Conservation (phyloP, 169 alveolate genomes). For the Eimeria praecox region DNA sequence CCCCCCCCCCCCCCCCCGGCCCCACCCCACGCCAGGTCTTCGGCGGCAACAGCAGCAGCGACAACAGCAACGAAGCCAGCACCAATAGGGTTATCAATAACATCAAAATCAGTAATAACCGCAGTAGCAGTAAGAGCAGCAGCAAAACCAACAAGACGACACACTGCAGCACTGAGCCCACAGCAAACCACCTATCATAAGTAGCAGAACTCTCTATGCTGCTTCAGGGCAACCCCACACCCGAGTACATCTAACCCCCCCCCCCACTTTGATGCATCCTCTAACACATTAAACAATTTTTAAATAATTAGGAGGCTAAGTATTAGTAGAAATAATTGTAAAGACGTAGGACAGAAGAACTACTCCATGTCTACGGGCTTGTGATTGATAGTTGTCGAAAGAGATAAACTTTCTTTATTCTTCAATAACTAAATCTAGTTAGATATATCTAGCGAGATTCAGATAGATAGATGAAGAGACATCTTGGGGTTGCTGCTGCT, state of each 20-base stretch:
- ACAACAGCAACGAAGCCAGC: too few relatives aligned
- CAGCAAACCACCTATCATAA: not conserved
- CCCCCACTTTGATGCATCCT: not conserved
- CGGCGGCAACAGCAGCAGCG: too few relatives aligned
- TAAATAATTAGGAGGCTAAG: not conserved
- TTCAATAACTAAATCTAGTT: not conserved
- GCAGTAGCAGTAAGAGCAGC: too few relatives aligned
- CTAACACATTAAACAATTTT: not conserved
- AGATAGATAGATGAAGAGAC: not conserved
- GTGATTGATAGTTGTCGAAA: too few relatives aligned
- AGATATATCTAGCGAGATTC: not conserved
- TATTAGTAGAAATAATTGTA: not conserved
- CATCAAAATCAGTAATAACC: too few relatives aligned
- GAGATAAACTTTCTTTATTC: too few relatives aligned
- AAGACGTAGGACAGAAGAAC: too few relatives aligned
- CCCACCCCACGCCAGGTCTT: too few relatives aligned
- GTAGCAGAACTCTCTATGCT: not conserved
- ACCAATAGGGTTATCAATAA: too few relatives aligned
- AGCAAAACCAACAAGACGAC: not conserved
- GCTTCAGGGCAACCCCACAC: not conserved
- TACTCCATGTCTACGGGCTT: too few relatives aligned
- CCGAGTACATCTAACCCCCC: not conserved
- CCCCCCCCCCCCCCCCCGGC: too few relatives aligned
- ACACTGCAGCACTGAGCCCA: not conserved
- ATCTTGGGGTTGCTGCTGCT: not conserved